Evolutionary conservation across 139 green algal species (phyloP).

Genomic region (Nannochloris sp.): DNA sequence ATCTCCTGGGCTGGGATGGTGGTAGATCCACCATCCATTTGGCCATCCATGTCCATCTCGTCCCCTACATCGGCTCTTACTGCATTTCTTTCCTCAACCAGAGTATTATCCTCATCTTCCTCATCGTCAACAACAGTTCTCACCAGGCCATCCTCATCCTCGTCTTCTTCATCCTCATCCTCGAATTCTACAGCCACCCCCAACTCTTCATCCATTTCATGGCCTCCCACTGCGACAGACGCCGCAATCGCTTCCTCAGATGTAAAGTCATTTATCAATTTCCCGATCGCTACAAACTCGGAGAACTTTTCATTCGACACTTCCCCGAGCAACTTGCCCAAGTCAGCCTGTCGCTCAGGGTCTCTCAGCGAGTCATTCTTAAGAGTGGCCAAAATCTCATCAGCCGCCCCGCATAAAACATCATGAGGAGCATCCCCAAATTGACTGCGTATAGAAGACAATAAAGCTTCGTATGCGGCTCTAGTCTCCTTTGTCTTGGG

Average conservation of each 20-base stretch:
- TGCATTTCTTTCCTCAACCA: background rate
- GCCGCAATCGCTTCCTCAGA: constrained; percentile 31
- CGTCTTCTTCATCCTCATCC: constrained; percentile 71
- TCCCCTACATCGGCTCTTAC: constrained; percentile 36
- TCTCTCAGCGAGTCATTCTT: constrained; percentile 74
- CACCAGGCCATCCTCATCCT: constrained; percentile 40
- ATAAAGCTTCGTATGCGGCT: constrained; percentile 86
- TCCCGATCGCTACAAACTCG: constrained; percentile 75
- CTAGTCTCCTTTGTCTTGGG: constrained; percentile 79
- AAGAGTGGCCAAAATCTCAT: constrained; percentile 89
- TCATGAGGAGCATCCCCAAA: constrained; percentile 91
- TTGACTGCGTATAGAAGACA: constrained; percentile 65
- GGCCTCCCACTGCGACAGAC: constrained; percentile 9
- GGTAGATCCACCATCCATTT: background rate
- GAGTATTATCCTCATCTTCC: constrained; percentile 23
- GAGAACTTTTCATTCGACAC: constrained; percentile 72
- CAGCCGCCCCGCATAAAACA: constrained; percentile 85
- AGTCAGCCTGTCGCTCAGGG: constrained; percentile 60
- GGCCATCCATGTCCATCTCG: constrained; percentile 43
- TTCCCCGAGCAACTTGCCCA: constrained; percentile 61
- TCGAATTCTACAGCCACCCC: constrained; percentile 92
- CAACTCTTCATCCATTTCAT: constrained; percentile 80
- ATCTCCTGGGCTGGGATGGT: constrained; percentile 61
- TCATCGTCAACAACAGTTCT: constrained; percentile 39
- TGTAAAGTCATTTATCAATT: constrained; percentile 85